Conservation (phyloP, 495 filamentous ascomycete genomes). For the Talaromyces proteolyticus region DNA sequence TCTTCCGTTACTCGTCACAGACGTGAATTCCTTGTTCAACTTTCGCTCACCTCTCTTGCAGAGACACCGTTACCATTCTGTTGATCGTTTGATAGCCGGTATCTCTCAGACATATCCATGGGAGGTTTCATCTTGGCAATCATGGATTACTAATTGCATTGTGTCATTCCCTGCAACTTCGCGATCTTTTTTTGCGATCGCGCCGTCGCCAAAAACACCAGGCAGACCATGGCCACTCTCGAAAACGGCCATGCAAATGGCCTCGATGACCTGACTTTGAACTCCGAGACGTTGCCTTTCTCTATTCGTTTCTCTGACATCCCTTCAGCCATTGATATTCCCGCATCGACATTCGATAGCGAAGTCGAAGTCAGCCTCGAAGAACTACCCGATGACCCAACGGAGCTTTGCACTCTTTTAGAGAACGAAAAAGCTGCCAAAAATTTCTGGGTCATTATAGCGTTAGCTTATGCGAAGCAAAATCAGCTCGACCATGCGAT, state of each 20-base stretch:
- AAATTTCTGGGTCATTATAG: slow-evolving; percentile 91
- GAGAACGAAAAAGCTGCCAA: slow-evolving; percentile 86
- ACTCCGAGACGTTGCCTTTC: slow-evolving; percentile 14
- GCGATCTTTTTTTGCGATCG: background rate
- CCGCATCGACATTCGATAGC: slow-evolving; percentile 71
- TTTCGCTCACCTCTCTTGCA: too few species aligned
- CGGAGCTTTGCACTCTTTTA: slow-evolving; percentile 86
- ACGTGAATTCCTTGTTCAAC: too few species aligned
- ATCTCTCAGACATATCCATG: background rate
- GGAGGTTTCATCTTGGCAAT: background rate
- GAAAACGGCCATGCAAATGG: slow-evolving; percentile 52
- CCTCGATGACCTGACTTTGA: slow-evolving; percentile 23
- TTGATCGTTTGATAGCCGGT: too few species aligned
- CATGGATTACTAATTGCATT: background rate
- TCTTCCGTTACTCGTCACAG: too few species aligned
- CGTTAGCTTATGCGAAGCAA: slow-evolving; percentile 95
- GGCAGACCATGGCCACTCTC: slow-evolving; percentile 43
- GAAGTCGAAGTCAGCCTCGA: slow-evolving; percentile 92
- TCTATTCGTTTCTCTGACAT: slow-evolving; percentile 78
- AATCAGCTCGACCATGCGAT: slow-evolving; percentile 88
- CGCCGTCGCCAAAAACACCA: background rate
- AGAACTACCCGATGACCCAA: slow-evolving; percentile 87
- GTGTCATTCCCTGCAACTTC: background rate
- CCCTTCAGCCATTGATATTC: slow-evolving; percentile 82
- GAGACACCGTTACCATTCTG: too few species aligned